Evolutionary conservation across 768 basidiomycete species (phyloP).

Genomic region (Pleurotus salmoneostramineus): DNA sequence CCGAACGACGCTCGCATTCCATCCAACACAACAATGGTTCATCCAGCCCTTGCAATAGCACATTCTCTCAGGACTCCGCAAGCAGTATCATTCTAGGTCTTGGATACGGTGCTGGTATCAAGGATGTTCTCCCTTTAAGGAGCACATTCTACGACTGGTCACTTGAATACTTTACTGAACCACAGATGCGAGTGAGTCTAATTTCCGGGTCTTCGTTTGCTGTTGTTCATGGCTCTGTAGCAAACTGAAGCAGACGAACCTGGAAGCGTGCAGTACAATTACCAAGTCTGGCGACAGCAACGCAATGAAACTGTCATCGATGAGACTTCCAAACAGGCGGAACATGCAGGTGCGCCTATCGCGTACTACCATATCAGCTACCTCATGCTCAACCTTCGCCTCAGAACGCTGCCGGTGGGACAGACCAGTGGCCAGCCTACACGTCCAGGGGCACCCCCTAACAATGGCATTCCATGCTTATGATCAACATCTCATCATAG

Average conservation of each 20-base stretch:
- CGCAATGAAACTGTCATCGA: conserved; percentile 79
- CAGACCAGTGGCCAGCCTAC: conserved; percentile 61
- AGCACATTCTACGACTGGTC: conserved; percentile 96
- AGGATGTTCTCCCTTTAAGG: conserved; percentile 85
- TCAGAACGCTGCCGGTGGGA: conserved; percentile 70
- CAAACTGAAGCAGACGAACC: conserved; percentile 96
- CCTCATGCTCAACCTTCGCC: background rate
- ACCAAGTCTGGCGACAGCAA: conserved; percentile 91
- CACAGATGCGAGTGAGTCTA: conserved; percentile 89
- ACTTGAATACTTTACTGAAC: conserved; percentile 95
- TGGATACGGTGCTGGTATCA: conserved; percentile 76
- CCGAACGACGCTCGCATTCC: conserved; percentile 33
- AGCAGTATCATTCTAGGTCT: conserved; percentile 71
- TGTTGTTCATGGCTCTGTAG: conserved; percentile 34
- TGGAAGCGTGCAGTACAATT: conserved; percentile 89
- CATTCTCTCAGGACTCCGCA: conserved; percentile 72
- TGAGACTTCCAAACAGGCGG: conserved; percentile 66
- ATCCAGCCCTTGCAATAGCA: conserved; percentile 70
- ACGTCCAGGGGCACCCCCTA: conserved; percentile 55
- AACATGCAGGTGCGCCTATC: conserved; percentile 71
- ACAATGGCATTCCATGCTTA: conserved; percentile 90
- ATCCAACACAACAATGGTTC: conserved; percentile 38
- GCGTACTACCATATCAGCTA: conserved; percentile 7
- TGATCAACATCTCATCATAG: conserved; percentile 82
- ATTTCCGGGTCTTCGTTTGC: background rate